A percentile compares a stretch with the other conserved stretches of the same genome.
Conservation (phyloP, 1,284 basidiomycete genomes). For the Naganishia sp. region DNA sequence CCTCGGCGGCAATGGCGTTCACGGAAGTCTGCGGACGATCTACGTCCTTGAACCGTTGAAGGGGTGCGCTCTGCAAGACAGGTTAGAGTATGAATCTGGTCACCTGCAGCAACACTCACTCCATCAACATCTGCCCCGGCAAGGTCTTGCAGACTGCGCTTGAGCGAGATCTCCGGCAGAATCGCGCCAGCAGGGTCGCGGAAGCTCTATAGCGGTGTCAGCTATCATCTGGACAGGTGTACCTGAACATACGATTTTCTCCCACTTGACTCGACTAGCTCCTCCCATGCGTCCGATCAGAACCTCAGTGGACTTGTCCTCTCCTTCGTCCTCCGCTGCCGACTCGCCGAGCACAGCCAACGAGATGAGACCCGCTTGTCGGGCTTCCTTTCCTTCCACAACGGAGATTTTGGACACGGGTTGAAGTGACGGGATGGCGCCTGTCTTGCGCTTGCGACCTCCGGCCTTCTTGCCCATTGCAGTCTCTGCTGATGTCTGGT, state of each 20-base stretch:
- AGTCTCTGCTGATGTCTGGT: constrained; percentile 46
- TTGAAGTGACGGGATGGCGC: constrained; percentile 20
- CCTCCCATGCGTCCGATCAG: constrained; percentile 65
- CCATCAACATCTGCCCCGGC: constrained; percentile 41
- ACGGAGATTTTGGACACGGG: constrained; percentile 42
- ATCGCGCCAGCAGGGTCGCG: constrained; percentile 62
- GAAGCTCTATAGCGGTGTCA: constrained; percentile 56
- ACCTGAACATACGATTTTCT: constrained; percentile 58
- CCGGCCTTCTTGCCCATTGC: constrained; percentile 35
- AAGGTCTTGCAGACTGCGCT: constrained; percentile 56
- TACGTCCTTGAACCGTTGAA: constrained; percentile 51
- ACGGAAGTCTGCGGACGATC: constrained; percentile 40
- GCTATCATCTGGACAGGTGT: constrained; percentile 22
- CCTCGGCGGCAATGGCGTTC: constrained; percentile 36
- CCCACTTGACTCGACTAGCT: constrained; percentile 69
- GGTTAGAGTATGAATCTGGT: not conserved
- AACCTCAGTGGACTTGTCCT: constrained; percentile 58
- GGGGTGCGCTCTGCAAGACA: constrained; percentile 33
- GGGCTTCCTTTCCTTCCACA: constrained; percentile 49
- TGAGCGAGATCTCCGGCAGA: constrained; percentile 61
- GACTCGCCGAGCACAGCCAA: constrained; percentile 37
- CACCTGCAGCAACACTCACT: constrained; percentile 38
- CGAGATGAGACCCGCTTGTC: constrained; percentile 37
- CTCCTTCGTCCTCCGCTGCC: constrained; percentile 30
- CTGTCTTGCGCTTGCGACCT: constrained; percentile 20